Percentiles rank a stretch among this genome's conserved stretches.
Evolutionary conservation across 2,329 filamentous ascomycete species (phyloP).

Genomic region (Ophiostoma angusticollis): DNA sequence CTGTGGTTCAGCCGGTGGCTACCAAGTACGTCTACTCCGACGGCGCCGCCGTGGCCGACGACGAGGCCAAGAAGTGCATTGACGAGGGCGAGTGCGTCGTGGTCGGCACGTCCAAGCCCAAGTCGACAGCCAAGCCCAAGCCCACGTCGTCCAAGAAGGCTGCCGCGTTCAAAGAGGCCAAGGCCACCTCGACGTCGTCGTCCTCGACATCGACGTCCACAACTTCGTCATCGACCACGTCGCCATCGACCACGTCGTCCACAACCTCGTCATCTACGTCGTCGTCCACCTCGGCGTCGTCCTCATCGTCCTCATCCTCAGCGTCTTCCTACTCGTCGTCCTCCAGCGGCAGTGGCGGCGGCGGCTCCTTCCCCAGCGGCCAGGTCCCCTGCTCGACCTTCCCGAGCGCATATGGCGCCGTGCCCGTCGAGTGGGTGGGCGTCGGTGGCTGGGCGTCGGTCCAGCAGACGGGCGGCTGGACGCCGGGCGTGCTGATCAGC

Average conservation of each 20-base stretch:
- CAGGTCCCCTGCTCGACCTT: conserved; percentile 58
- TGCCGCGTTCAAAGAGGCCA: conserved; percentile 40
- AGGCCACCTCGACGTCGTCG: conserved; percentile 19
- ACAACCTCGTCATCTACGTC: conserved; percentile 18
- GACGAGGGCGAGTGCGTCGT: conserved; percentile 56
- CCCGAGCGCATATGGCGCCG: conserved; percentile 68
- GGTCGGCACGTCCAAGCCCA: conserved; percentile 44
- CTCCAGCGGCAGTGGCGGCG: conserved; percentile 29
- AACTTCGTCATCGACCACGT: not conserved
- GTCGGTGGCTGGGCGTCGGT: conserved; percentile 70
- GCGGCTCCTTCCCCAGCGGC: conserved; percentile 65
- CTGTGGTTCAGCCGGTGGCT: conserved; percentile 47
- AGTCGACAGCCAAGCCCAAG: conserved; percentile 29
- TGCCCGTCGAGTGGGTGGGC: conserved; percentile 55
- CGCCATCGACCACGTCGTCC: not conserved
- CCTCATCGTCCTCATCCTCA: not conserved
- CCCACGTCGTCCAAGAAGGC: conserved; percentile 24
- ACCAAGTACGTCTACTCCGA: conserved; percentile 58
- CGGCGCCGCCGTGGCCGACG: conserved; percentile 44
- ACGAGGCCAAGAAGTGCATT: conserved; percentile 60
- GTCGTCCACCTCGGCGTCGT: not conserved
- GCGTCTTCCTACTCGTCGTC: conserved; percentile 3
- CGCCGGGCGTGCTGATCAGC: conserved; percentile 41
- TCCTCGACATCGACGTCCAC: not conserved
- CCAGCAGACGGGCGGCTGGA: conserved; percentile 45